Percentiles rank a stretch among this genome's conserved stretches.
Conservation (phyloP, 169 alveolate genomes). For the Perkinsus olseni region DNA sequence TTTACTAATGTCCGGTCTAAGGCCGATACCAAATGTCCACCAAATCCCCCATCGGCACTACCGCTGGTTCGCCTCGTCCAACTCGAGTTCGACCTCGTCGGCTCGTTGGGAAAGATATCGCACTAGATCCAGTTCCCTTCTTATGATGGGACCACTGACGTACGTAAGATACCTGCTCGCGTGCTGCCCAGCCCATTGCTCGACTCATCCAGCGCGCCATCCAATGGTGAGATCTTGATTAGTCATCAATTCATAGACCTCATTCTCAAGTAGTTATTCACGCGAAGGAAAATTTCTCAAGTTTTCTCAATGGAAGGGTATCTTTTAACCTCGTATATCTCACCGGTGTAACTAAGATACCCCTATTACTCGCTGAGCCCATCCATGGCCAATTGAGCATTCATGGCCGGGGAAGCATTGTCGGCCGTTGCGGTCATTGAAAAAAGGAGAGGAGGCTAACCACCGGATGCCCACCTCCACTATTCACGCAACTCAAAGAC, state of each 20-base stretch:
- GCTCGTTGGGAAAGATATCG: background rate
- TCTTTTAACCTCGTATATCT: too few species aligned
- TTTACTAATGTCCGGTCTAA: too few species aligned
- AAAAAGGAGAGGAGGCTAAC: background rate
- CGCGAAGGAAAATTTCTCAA: too few species aligned
- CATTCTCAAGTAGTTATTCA: too few species aligned
- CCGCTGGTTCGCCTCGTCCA: background rate
- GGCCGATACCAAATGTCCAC: too few species aligned
- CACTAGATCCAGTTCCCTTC: background rate
- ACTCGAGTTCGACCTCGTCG: background rate
- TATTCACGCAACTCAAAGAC: background rate
- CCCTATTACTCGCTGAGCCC: background rate
- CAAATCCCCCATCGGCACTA: too few species aligned
- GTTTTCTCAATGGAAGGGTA: too few species aligned
- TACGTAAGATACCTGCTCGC: background rate
- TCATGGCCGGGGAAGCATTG: background rate
- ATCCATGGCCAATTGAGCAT: background rate
- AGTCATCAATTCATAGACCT: too few species aligned
- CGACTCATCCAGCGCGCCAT: too few species aligned
- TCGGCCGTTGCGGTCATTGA: background rate
- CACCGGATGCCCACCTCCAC: background rate
- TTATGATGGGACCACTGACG: background rate
- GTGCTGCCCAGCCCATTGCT: too few species aligned
- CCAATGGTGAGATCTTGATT: too few species aligned
- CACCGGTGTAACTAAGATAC: too few species aligned